These are phyloP conservation scores for Raphanus hybrid DNA, from an alignment of 441 rosid species.

Conservation along the genomic window DNA sequence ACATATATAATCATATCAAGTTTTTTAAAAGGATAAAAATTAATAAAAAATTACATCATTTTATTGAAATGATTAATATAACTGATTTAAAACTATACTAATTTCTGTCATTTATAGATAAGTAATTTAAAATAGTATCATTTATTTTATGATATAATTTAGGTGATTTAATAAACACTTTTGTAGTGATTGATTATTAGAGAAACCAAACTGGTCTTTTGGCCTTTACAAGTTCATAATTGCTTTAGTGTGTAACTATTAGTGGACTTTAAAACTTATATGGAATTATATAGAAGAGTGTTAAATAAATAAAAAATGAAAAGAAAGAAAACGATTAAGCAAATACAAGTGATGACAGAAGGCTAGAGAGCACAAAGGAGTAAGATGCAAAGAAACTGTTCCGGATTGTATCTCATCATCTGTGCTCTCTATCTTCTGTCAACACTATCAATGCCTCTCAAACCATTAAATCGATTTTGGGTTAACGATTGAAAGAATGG, in stretches of 20 bases:
- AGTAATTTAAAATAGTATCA: background rate
- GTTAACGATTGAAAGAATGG: background rate
- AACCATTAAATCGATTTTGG: background rate
- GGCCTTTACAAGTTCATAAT: background rate
- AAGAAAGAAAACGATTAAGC: background rate
- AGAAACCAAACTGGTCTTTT: background rate
- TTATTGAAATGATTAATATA: background rate
- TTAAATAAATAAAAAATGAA: background rate
- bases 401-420: conserved; percentile 59
- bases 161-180: background rate
- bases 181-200: background rate
- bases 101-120: background rate
- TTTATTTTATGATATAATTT: background rate
- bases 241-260: background rate
- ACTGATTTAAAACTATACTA: background rate
- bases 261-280: background rate
- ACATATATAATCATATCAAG: background rate
- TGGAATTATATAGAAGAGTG: background rate
- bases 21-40: background rate
- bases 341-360: conserved; percentile 71
- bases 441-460: conserved; percentile 49
- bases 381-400: conserved; percentile 47
- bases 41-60: background rate
- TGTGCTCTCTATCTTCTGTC: conserved; percentile 99
- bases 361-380: conserved; percentile 87